Evolutionary conservation across 2,329 filamentous ascomycete species (phyloP), one percentile per base, ranked within the genome.

Genomic region (Sporothrix humicola): DNA sequence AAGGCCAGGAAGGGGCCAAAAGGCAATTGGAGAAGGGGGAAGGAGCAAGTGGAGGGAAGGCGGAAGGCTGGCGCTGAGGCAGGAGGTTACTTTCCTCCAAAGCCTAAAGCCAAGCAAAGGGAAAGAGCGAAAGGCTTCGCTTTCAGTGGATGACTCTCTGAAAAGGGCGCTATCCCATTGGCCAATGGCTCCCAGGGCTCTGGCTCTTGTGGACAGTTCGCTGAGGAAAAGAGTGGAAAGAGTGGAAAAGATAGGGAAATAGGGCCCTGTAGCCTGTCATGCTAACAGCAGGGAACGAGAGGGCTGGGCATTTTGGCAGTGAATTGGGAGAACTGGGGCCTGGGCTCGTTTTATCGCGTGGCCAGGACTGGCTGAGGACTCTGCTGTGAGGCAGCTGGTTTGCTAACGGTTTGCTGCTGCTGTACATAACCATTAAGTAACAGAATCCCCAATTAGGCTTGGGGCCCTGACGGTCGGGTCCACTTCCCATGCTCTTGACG

Each of bases 361-460:
- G 72, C 68, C 68, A 46, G 63, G 74, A 76, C 72, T 76, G 75
- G 76, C 61, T 70, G 72, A 46, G 63, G 74, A 76, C 72, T 76
- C 74, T n/a, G 76, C 61, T 72, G 72, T 9, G 31, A 12, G 37
- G 31, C 63, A 46, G 37, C 48, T 37, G 37, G 69, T 72, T 76
- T 74, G 73, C 63, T 75, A 76, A 76, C 71, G 73, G 73, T 58
- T 69, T 72, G 71, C 69, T 52, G 75, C 69, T 50, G 73, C 76
- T 48, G 71, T 76, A 74, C 75, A 74, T 77, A 77, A 77, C 72
- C 46, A 74, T 77, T 77, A 76, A 76, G 76, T 77, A 77, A 77
- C 72, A 73, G 71, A 74, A 69, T 73, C 3, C 76, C 72, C 15
- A 44, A 74, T 76, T 65, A 69, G 75, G 74, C n/a, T 52, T 68